phyloP scores from a whole-genome alignment of 805 yeast species.

The Debaryomyces tyrocola region DNA sequence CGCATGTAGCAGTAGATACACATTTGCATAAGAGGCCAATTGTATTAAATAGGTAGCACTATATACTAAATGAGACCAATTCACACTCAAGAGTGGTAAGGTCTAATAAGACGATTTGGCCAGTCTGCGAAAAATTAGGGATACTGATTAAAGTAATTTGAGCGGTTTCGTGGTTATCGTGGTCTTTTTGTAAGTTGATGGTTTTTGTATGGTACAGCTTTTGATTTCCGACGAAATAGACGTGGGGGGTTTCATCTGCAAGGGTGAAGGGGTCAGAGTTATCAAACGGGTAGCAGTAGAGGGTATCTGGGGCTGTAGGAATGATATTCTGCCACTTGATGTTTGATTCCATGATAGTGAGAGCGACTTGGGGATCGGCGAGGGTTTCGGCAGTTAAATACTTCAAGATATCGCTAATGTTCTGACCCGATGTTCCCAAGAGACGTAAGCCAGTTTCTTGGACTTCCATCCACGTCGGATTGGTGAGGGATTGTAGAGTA shows the following conservation, averaged over 20 bases:
- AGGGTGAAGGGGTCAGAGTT: conserved; percentile 79
- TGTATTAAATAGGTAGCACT: too few species aligned
- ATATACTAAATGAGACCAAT: conserved; percentile 34
- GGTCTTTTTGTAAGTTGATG: conserved; percentile 13
- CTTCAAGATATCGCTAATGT: conserved; percentile 71
- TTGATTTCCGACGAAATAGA: conserved; percentile 86
- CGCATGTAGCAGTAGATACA: background rate
- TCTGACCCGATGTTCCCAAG: conserved; percentile 83
- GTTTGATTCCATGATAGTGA: conserved; percentile 55
- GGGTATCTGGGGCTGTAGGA: conserved; percentile 96
- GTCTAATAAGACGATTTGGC: conserved; percentile 40
- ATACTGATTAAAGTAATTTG: conserved; percentile 58
- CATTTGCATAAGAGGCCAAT: too few species aligned
- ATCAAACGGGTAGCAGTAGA: conserved; percentile 83
- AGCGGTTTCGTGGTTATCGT: conserved; percentile 11
- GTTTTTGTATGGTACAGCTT: conserved; percentile 52
- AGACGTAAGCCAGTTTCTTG: conserved; percentile 48
- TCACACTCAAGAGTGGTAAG: conserved; percentile 41
- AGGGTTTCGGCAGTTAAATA: conserved; percentile 45
- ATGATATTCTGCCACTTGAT: conserved; percentile 82
- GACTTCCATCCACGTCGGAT: conserved; percentile 72
- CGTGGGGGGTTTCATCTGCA: conserved; percentile 73
- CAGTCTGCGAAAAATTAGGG: conserved; percentile 69
- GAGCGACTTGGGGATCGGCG: conserved; percentile 41
- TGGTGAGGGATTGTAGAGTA: conserved; percentile 38